Conservation (phyloP, 2,329 filamentous ascomycete genomes). For the Chaetomiaceae sp. region DNA sequence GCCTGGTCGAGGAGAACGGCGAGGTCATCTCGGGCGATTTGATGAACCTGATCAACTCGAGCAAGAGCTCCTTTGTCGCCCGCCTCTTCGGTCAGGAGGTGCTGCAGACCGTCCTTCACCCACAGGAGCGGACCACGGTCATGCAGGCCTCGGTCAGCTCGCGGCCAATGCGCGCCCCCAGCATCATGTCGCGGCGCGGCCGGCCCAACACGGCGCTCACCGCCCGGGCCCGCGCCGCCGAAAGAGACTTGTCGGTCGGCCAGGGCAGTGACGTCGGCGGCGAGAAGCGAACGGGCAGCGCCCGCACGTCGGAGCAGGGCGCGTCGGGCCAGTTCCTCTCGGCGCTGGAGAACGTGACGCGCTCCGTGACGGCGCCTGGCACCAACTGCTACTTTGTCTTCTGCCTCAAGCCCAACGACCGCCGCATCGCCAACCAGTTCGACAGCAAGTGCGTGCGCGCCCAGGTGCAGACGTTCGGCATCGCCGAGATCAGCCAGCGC, state of each 20-base stretch:
- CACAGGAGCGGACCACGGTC: constrained; percentile 80
- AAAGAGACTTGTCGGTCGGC: constrained; percentile 39
- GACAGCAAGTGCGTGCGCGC: constrained; percentile 97
- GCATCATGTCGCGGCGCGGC: constrained; percentile 77
- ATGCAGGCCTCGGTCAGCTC: constrained; percentile 96
- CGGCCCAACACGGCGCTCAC: constrained; percentile 38
- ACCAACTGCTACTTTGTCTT: constrained; percentile 96
- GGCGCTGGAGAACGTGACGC: constrained; percentile 83
- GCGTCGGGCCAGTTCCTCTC: constrained; percentile 89
- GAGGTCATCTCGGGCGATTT: constrained; percentile 94
- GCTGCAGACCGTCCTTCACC: constrained; percentile 86
- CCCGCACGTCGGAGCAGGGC: constrained; percentile 62
- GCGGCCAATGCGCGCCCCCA: constrained; percentile 86
- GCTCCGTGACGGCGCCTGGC: constrained; percentile 72
- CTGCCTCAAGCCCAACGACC: constrained; percentile 94
- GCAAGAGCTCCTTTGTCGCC: constrained; percentile 80
- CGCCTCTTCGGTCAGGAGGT: constrained; percentile 96
- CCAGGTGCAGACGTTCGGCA: constrained; percentile 91
- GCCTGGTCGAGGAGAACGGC: constrained; percentile 88
- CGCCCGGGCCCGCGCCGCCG: constrained; percentile 16
- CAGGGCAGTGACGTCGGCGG: constrained; percentile 44
- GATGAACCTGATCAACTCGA: constrained; percentile 85
- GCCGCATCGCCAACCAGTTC: constrained; percentile 95
- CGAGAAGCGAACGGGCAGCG: constrained; percentile 34
- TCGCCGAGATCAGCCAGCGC: constrained; percentile 92